phyloP scores from a whole-genome alignment of 805 yeast genomes.

The Cyberlindnera lachancei region DNA sequence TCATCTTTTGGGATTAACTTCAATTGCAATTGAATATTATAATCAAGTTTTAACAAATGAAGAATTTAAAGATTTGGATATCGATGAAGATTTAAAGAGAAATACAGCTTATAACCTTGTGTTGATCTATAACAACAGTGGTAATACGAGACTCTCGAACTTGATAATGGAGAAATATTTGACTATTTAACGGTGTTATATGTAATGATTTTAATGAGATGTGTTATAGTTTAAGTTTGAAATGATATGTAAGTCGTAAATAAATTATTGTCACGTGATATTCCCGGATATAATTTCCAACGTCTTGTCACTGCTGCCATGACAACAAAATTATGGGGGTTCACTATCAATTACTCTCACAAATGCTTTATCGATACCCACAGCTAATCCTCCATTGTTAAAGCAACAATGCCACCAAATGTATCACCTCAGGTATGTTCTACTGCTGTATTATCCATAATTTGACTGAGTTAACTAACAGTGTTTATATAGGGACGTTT shows the following conservation, averaged over 20 bases:
- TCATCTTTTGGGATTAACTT: constrained; percentile 71
- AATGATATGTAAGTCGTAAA: too few relatives aligned
- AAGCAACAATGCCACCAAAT: constrained; percentile 19
- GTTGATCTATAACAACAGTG: constrained; percentile 67
- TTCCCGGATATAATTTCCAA: too few relatives aligned
- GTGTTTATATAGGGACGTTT: constrained; percentile 19
- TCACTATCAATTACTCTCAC: too few relatives aligned
- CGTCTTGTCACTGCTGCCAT: too few relatives aligned
- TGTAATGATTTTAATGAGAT: too few relatives aligned
- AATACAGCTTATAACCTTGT: constrained; percentile 86
- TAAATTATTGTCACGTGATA: too few relatives aligned
- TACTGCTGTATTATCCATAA: background rate
- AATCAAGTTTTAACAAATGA: constrained; percentile 46
- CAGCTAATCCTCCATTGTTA: too few relatives aligned
- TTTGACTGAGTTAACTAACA: background rate
- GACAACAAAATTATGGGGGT: too few relatives aligned
- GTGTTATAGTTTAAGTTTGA: too few relatives aligned
- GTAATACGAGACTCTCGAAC: constrained; percentile 61
- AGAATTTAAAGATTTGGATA: constrained; percentile 26
- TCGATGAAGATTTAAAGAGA: constrained; percentile 51
- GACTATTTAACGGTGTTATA: constrained; percentile 14
- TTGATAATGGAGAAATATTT: constrained; percentile 59
- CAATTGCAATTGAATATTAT: constrained; percentile 70
- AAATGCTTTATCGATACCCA: too few relatives aligned
- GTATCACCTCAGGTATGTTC: constrained; percentile 24